A percentile compares a stretch with the other conserved stretches of the same genome.
phyloP scores from a whole-genome alignment of 805 yeast species.

The Saccharomycopsis capsularis region DNA sequence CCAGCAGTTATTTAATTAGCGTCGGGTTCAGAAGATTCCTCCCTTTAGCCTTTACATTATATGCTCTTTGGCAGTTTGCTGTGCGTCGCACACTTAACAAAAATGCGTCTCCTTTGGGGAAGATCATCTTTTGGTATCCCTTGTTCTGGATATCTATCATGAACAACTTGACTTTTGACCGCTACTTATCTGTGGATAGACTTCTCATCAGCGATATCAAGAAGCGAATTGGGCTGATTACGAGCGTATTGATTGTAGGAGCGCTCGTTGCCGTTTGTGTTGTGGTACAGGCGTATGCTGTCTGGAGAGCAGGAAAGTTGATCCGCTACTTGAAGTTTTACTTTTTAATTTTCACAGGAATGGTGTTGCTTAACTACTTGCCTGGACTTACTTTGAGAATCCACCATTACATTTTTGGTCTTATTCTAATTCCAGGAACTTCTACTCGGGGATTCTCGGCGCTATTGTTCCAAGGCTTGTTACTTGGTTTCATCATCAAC shows the following conservation, averaged over 20 bases:
- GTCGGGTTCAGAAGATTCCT: constrained; percentile 66
- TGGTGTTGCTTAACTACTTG: constrained; percentile 37
- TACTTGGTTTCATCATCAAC: constrained; percentile 71
- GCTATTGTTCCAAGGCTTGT: constrained; percentile 72
- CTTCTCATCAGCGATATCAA: constrained; percentile 64
- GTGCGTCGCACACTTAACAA: constrained; percentile 41
- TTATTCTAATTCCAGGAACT: constrained; percentile 78
- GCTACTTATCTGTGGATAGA: constrained; percentile 75
- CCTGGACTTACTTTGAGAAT: constrained; percentile 71
- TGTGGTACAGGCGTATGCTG: constrained; percentile 62
- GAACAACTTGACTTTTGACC: constrained; percentile 82
- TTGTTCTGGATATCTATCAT: constrained; percentile 78
- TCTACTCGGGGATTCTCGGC: constrained; percentile 66
- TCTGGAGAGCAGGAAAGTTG: constrained; percentile 76
- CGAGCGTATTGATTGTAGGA: constrained; percentile 45
- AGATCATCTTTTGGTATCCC: constrained; percentile 56
- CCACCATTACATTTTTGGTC: constrained; percentile 76
- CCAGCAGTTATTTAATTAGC: constrained; percentile 57
- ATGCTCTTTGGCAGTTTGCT: constrained; percentile 56
- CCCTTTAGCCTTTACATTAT: constrained; percentile 66
- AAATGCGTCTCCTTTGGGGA: constrained; percentile 35
- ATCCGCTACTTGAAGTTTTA: constrained; percentile 53
- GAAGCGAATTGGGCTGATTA: constrained; percentile 68
- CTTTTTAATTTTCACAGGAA: constrained; percentile 37
- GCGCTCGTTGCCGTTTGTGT: constrained; percentile 37